Conservation (phyloP, 306 rosid species). For the Begonia fuchsioides region DNA sequence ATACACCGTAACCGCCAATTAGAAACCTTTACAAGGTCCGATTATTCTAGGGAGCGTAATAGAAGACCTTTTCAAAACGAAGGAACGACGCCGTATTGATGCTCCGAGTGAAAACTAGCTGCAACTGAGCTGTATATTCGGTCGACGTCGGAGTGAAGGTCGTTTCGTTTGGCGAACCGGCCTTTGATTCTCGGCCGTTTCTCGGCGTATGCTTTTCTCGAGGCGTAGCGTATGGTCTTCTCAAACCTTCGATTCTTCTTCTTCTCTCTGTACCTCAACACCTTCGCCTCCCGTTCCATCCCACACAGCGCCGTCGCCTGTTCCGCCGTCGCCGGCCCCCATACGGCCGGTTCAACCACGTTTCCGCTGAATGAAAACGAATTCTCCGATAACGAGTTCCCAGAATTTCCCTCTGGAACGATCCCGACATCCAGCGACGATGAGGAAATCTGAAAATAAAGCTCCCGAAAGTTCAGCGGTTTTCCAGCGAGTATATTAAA, state of each 20-base stretch:
- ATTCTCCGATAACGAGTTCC: conserved; percentile 37
- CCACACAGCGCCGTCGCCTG: conserved; percentile 45
- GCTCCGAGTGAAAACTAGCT: conserved; percentile 16
- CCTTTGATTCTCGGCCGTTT: conserved; percentile 79
- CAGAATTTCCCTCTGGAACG: conserved; percentile 56
- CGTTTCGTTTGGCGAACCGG: conserved; percentile 62
- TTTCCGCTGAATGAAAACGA: conserved; percentile 30
- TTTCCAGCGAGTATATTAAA: background rate
- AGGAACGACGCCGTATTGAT: conserved; percentile 81
- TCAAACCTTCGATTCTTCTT: conserved; percentile 70
- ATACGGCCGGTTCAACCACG: conserved; percentile 26
- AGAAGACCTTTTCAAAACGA: conserved; percentile 23
- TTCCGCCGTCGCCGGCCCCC: conserved; percentile 12
- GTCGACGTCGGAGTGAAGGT: conserved; percentile 30
- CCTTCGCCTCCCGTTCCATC: conserved; percentile 64
- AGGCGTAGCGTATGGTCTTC: conserved; percentile 72
- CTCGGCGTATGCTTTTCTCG: conserved; percentile 74
- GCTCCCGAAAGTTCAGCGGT: background rate
- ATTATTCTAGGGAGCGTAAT: no score
- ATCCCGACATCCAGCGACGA: conserved; percentile 72
- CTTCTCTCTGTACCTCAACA: conserved; percentile 72
- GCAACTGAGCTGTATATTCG: conserved; percentile 21
- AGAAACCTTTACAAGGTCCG: no score
- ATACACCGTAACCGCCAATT: no score
- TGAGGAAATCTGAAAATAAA: conserved; percentile 44